Evolutionary conservation across 139 green algal species (phyloP).

Genomic region (Picochlorum sp.): DNA sequence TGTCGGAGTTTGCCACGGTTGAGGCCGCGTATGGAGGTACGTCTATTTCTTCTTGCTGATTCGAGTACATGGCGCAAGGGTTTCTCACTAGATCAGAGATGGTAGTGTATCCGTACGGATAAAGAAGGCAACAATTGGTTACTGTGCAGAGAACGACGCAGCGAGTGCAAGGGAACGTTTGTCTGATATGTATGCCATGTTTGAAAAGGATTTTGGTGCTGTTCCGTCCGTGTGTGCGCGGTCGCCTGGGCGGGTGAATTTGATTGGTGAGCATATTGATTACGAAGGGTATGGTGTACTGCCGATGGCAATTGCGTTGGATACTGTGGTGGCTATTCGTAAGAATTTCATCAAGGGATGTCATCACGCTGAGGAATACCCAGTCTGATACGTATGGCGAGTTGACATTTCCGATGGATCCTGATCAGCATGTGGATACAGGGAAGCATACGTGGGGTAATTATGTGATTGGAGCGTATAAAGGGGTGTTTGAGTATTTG

Average conservation of each 20-base stretch:
- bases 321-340: slow-evolving; percentile 35
- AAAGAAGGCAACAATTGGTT: too few relatives aligned
- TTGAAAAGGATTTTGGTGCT: slow-evolving; percentile 4
- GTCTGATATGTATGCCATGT: not conserved
- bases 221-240: not conserved
- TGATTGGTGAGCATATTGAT: slow-evolving; percentile 98
- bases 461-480: slow-evolving; percentile 92
- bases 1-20: not conserved
- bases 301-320: slow-evolving; percentile 87
- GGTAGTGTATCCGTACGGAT: too few relatives aligned
- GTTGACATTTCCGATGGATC: slow-evolving; percentile 64
- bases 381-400: slow-evolving; percentile 60
- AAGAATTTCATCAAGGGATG: slow-evolving; percentile 24
- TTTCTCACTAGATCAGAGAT: too few relatives aligned
- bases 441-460: slow-evolving; percentile 82
- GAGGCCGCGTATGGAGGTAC: not conserved
- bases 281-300: slow-evolving; percentile 96
- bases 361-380: slow-evolving; percentile 69
- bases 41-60: too few relatives aligned
- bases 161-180: too few relatives aligned
- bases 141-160: too few relatives aligned
- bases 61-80: too few relatives aligned
- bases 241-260: slow-evolving; percentile 83
- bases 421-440: slow-evolving; percentile 67
- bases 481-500: slow-evolving; percentile 71